Evolutionary conservation across 2,329 filamentous ascomycete species (phyloP).

Genomic region (Pezicula radicicola): DNA sequence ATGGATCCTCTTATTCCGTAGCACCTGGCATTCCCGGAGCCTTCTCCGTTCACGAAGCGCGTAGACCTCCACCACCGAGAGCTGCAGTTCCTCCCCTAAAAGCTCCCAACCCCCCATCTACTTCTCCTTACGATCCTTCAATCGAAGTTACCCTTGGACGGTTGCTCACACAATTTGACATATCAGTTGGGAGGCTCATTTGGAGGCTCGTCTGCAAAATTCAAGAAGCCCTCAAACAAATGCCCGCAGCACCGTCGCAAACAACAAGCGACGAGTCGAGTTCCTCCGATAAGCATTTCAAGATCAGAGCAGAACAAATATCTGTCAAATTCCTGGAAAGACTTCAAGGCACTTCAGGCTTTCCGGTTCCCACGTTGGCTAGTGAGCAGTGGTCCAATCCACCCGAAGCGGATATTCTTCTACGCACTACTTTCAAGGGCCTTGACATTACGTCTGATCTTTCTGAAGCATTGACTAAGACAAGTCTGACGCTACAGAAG

Average conservation of each 20-base stretch:
- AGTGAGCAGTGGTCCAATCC: conserved; percentile 1
- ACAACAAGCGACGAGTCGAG: conserved; percentile 5
- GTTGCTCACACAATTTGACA: conserved; percentile 27
- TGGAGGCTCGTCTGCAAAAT: conserved; percentile 25
- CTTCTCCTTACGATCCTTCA: conserved; percentile 7
- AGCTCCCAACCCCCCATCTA: not conserved
- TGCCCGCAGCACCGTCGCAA: not conserved
- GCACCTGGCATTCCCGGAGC: conserved; percentile 57
- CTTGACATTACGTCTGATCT: conserved; percentile 17
- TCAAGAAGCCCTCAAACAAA: conserved; percentile 17
- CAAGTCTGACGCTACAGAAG: conserved; percentile 41
- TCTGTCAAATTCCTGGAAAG: conserved; percentile 28
- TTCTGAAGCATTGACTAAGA: conserved; percentile 16
- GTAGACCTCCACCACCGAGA: conserved; percentile 10
- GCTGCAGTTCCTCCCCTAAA: conserved; percentile 7
- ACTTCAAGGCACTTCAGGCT: conserved; percentile 23
- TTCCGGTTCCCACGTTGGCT: conserved; percentile 3
- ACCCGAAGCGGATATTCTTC: conserved; percentile 22
- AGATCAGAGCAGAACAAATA: conserved; percentile 21
- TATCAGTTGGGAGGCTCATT: conserved; percentile 28
- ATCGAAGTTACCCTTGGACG: conserved; percentile 26
- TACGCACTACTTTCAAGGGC: conserved; percentile 23
- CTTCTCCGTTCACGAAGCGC: conserved; percentile 47
- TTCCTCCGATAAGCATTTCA: conserved; percentile 10
- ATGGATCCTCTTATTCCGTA: conserved; percentile 25